These are phyloP conservation scores for Aspergillus costaricaensis DNA, from an alignment of 2,329 filamentous ascomycete species.

Conservation along the genomic window DNA sequence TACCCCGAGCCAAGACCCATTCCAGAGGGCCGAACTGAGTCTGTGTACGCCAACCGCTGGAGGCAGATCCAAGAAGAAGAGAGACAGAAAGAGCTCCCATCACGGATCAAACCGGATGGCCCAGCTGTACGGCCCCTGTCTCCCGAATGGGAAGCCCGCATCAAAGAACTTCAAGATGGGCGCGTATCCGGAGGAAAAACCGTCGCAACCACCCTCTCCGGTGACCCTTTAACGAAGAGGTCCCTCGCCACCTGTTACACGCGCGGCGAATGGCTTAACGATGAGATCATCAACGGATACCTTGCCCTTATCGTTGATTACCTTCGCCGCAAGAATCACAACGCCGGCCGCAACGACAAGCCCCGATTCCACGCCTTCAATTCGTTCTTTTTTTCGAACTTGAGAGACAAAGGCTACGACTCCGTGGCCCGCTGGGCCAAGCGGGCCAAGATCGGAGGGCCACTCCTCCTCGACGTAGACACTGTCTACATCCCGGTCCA, in stretches of 20 bases:
- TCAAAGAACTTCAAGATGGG: constrained; percentile 32
- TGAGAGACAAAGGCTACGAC: constrained; percentile 44
- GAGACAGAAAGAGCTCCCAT: constrained; percentile 22
- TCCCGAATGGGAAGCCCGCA: constrained; percentile 37
- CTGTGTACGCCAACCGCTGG: constrained; percentile 33
- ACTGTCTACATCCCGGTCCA: constrained; percentile 53
- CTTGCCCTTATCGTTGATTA: constrained; percentile 45
- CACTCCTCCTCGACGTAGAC: constrained; percentile 47
- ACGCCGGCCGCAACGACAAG: constrained; percentile 36
- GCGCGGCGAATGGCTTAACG: constrained; percentile 46
- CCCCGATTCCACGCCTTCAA: constrained; percentile 48
- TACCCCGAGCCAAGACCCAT: constrained; percentile 23
- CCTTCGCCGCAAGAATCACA: constrained; percentile 35
- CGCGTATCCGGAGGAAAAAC: constrained; percentile 23
- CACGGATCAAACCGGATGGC: constrained; percentile 28
- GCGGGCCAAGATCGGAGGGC: constrained; percentile 51
- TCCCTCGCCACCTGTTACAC: constrained; percentile 42
- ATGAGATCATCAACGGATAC: constrained; percentile 51
- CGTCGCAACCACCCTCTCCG: constrained; percentile 36
- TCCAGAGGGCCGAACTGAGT: constrained; percentile 31
- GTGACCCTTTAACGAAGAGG: constrained; percentile 39
- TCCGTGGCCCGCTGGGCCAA: constrained; percentile 43
- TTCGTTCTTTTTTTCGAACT: constrained; percentile 48
- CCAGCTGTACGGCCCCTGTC: constrained; percentile 40
- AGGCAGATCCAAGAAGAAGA: constrained; percentile 29